Evolutionary conservation across 1,139 yeast species (phyloP).

Genomic region (Zhuliangozyma parablackwelliae): DNA sequence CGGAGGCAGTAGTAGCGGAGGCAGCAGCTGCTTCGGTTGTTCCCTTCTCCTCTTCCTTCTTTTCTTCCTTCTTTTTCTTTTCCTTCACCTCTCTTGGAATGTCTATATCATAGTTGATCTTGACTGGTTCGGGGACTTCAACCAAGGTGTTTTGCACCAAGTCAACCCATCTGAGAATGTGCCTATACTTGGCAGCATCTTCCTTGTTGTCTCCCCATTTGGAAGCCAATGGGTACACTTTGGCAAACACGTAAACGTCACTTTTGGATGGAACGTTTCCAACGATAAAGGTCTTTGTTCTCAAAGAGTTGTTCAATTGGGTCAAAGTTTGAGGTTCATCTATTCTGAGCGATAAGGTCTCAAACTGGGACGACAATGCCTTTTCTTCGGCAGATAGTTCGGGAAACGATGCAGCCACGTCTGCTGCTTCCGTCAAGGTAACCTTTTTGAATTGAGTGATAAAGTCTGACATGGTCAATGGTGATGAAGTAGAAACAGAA

Average conservation of each 20-base stretch:
- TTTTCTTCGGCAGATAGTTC: constrained; percentile 45
- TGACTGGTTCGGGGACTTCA: constrained; percentile 49
- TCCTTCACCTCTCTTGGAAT: constrained; percentile 57
- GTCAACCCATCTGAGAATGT: constrained; percentile 87
- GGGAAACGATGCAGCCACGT: constrained; percentile 27
- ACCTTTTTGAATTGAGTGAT: constrained; percentile 36
- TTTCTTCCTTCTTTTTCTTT: constrained; percentile 31
- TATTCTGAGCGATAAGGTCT: constrained; percentile 60
- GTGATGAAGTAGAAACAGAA: too few species aligned
- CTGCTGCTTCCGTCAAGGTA: constrained; percentile 30
- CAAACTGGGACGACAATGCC: constrained; percentile 82
- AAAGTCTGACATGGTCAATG: constrained; percentile 40
- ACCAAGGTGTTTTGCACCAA: constrained; percentile 68
- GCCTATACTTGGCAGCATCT: constrained; percentile 60
- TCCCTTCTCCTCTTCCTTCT: constrained; percentile 11
- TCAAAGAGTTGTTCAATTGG: constrained; percentile 65
- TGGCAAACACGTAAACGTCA: constrained; percentile 66
- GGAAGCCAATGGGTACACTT: constrained; percentile 56
- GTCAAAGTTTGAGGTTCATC: constrained; percentile 51
- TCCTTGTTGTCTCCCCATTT: constrained; percentile 49
- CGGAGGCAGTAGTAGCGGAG: constrained; percentile 25
- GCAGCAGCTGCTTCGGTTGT: constrained; percentile 6
- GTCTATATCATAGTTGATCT: constrained; percentile 54
- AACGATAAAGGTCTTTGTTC: constrained; percentile 63
- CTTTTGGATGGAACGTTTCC: constrained; percentile 62